These are phyloP conservation scores for Ceriops decandra DNA, from an alignment of 345 rosid genomes.

Conservation along the genomic window DNA sequence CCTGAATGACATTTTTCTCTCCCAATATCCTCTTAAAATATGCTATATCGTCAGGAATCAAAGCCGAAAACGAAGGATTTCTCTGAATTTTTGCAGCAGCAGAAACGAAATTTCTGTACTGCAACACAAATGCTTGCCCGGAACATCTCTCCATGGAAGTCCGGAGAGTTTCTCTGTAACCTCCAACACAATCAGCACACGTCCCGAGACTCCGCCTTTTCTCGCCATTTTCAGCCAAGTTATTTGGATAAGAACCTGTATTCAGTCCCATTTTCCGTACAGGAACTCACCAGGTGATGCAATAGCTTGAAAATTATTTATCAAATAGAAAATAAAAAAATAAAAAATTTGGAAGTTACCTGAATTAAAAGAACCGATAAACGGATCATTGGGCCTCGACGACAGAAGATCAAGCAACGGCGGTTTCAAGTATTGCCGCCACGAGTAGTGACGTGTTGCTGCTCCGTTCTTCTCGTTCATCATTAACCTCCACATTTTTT, in stretches of 20 bases:
- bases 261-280: background rate
- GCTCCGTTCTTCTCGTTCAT: slow-evolving; percentile 52
- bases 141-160: background rate
- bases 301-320: background rate
- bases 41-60: slow-evolving; percentile 62
- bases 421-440: slow-evolving; percentile 23
- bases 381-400: background rate
- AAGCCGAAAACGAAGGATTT: slow-evolving; percentile 56
- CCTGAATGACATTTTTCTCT: slow-evolving; percentile 66
- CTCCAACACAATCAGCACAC: background rate
- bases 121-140: slow-evolving; percentile 16
- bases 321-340: background rate
- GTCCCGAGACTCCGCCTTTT: slow-evolving; percentile 9
- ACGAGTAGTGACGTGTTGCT: slow-evolving; percentile 33
- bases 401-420: slow-evolving; percentile 27
- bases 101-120: slow-evolving; percentile 44
- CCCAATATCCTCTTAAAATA: slow-evolving; percentile 64
- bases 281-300: background rate
- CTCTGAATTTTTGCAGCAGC: slow-evolving; percentile 41
- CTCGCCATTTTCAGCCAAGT: background rate
- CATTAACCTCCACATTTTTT: background rate
- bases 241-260: slow-evolving; percentile 5
- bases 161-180: background rate
- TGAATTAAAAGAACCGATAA: background rate
- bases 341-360: background rate